Evolutionary conservation across 305 asterid species (phyloP).

Genomic region (Caryopteris hybrid): DNA sequence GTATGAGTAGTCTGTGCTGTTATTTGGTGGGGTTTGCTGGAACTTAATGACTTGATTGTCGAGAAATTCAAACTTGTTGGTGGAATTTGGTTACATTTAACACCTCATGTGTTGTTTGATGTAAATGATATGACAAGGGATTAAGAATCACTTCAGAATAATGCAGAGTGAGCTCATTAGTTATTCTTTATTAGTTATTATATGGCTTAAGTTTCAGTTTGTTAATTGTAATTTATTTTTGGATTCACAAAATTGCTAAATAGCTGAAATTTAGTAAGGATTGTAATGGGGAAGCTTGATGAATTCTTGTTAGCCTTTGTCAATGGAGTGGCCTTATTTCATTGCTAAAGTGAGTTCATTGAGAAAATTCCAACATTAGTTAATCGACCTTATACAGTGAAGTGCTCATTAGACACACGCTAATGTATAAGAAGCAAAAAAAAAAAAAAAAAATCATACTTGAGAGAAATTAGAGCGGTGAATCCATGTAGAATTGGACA

Average conservation of each 20-base stretch:
- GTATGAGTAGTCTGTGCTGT: not conserved
- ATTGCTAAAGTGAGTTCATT: not conserved
- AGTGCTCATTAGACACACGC: not conserved
- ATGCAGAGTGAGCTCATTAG: not conserved
- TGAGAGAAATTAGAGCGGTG: not conserved
- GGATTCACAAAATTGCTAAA: not conserved
- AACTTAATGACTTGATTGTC: not conserved
- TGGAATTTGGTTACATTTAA: not conserved
- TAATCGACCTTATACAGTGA: not conserved
- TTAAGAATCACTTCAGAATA: not conserved
- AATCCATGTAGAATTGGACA: not conserved
- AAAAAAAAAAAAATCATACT: too few relatives aligned
- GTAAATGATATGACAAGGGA: not conserved
- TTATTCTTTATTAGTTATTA: not conserved
- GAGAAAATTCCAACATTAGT: not conserved
- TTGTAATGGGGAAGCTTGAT: not conserved
- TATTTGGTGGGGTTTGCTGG: slow-evolving; percentile 9
- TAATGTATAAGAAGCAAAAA: not conserved
- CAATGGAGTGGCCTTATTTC: not conserved
- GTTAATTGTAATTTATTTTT: not conserved
- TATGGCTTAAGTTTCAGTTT: not conserved
- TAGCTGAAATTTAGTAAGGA: not conserved
- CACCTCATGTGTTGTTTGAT: not conserved
- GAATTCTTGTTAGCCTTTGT: not conserved
- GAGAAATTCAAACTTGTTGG: slow-evolving; percentile 2